Conservation (phyloP, 139 green algal genomes). For the Yamagishiella unicocca region DNA sequence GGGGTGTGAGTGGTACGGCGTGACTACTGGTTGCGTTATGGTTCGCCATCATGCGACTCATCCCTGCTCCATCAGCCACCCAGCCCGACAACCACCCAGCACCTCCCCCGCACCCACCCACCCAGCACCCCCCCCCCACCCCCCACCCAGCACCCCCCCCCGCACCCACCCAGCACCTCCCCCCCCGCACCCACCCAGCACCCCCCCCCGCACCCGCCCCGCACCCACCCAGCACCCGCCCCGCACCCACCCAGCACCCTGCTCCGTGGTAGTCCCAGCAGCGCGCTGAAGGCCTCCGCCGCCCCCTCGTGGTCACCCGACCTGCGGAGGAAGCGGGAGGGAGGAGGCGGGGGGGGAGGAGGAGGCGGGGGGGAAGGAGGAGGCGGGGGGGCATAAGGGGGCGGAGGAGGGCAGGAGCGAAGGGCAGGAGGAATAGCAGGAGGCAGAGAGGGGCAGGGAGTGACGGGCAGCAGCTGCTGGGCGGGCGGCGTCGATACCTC, state of each 20-base stretch:
- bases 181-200: neutral
- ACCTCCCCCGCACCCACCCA: neutral
- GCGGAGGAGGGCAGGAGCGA: neutral
- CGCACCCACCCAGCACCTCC: no score
- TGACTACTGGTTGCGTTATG: no score
- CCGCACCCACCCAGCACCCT: constrained; percentile 43
- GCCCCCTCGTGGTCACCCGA: constrained; percentile 58
- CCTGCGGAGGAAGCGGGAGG: neutral
- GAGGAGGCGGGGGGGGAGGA: no score
- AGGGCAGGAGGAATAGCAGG: neutral
- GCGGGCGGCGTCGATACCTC: no score
- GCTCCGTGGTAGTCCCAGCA: constrained; percentile 49
- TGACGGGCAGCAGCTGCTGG: neutral
- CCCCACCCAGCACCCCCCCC: no score
- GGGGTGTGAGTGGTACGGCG: no score
- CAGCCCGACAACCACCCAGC: no score
- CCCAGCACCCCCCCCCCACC: neutral
- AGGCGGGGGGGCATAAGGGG: neutral
- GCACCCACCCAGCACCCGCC: no score
- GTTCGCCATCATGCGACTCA: no score
- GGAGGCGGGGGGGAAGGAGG: neutral
- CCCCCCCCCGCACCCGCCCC: neutral
- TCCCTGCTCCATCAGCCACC: no score
- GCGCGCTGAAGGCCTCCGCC: constrained; percentile 50
- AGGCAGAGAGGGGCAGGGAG: no score